These are phyloP conservation scores for Rhododendron vialii DNA, from an alignment of 148 eudicot species.

Conservation along the genomic window DNA sequence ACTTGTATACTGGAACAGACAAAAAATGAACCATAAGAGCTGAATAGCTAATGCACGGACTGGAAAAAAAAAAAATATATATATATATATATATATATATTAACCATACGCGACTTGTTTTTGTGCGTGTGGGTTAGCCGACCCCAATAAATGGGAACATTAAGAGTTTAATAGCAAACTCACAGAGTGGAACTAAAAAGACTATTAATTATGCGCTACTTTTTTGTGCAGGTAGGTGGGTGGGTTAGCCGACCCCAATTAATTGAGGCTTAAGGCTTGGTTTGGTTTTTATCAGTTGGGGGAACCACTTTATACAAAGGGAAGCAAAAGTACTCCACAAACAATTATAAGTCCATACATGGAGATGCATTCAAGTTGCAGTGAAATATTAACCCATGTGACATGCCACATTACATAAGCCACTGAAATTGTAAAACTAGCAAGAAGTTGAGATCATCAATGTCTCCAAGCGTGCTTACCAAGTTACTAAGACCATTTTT, in stretches of 20 bases:
- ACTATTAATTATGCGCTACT: neutral
- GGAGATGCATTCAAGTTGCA: neutral
- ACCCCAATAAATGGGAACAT: neutral
- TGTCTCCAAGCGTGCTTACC: neutral
- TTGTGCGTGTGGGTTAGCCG: neutral
- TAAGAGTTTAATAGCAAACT: conserved; percentile 12
- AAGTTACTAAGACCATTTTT: neutral
- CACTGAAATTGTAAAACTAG: neutral
- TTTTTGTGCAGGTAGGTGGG: neutral
- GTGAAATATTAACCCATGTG: neutral
- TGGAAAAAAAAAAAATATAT: neutral
- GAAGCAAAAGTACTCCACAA: neutral
- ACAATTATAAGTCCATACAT: neutral
- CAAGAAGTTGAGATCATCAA: neutral
- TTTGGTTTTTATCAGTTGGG: too few species aligned
- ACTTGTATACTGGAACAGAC: conserved; percentile 72
- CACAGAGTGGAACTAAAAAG: neutral
- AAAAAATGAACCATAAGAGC: conserved; percentile 11
- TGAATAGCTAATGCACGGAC: conserved; percentile 1
- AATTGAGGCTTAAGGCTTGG: neutral
- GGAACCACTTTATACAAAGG: neutral
- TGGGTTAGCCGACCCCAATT: neutral
- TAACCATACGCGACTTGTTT: neutral
- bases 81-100: neutral
- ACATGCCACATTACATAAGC: conserved; percentile 1